phyloP scores from a whole-genome alignment of 441 rosid genomes.

The Heliophila coronopifolia region DNA sequence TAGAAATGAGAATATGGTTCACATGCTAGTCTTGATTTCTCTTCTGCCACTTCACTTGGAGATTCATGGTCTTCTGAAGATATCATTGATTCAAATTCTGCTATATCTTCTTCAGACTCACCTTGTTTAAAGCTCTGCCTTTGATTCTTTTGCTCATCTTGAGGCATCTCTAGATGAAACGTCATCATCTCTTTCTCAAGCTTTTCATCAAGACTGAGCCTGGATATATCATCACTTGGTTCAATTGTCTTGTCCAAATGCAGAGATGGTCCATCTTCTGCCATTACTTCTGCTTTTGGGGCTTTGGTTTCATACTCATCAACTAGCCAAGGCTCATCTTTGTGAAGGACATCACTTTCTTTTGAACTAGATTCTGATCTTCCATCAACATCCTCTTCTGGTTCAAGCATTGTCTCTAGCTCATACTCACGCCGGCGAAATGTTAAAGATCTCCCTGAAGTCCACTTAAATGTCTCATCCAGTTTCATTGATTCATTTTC shows the following conservation, averaged over 20 bases:
- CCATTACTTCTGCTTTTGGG: neutral
- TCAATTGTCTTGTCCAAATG: constrained; percentile 6
- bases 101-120: constrained; percentile 9
- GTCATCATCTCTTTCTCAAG: constrained; percentile 10
- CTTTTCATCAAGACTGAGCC: constrained; percentile 15
- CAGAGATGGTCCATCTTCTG: too few species aligned
- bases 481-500: constrained; percentile 4
- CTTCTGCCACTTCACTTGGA: constrained; percentile 6
- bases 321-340: neutral
- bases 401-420: constrained; percentile 4
- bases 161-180: constrained; percentile 15
- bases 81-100: constrained; percentile 1
- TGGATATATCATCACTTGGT: constrained; percentile 15
- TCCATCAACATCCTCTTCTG: constrained; percentile 1
- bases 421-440: constrained; percentile 15
- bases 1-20: constrained; percentile 5
- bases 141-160: constrained; percentile 27
- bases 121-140: constrained; percentile 28
- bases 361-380: constrained; percentile 4
- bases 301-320: constrained; percentile 3
- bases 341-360: neutral
- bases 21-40: constrained; percentile 18
- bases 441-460: constrained; percentile 19
- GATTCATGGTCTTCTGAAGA: constrained; percentile 10
- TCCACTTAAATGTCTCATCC: constrained; percentile 21